Evolutionary conservation across 1,284 basidiomycete species (phyloP).

Genomic region (Lentinula novae-zelandiae): DNA sequence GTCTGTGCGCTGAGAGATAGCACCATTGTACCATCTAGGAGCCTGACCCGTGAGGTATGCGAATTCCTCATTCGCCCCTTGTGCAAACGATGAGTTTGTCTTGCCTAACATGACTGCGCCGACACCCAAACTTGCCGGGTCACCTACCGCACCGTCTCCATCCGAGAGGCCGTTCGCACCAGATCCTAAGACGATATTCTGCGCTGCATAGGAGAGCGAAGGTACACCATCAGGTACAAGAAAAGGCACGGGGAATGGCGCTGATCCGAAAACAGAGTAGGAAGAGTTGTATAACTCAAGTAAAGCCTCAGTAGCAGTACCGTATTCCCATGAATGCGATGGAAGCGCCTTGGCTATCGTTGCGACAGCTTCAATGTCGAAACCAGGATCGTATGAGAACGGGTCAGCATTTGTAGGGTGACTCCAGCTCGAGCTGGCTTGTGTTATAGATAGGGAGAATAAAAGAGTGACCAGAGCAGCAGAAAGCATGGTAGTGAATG

Average conservation of each 20-base stretch:
- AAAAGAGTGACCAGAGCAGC: constrained; percentile 3
- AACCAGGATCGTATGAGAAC: constrained; percentile 35
- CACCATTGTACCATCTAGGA: constrained; percentile 43
- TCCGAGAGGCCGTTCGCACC: constrained; percentile 30
- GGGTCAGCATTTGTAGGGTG: constrained; percentile 10
- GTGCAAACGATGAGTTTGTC: constrained; percentile 24
- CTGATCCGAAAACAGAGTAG: constrained; percentile 33
- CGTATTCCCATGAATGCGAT: constrained; percentile 43
- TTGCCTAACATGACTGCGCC: constrained; percentile 36
- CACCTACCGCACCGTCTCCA: constrained; percentile 37
- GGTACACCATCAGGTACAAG: constrained; percentile 20
- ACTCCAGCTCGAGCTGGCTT: neutral
- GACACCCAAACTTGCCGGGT: constrained; percentile 42
- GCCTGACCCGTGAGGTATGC: constrained; percentile 35
- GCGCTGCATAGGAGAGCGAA: constrained; percentile 13
- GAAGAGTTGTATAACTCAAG: constrained; percentile 38
- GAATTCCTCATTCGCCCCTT: constrained; percentile 27
- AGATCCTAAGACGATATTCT: constrained; percentile 32
- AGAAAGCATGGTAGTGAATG: neutral
- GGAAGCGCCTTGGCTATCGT: constrained; percentile 30
- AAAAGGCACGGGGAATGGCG: constrained; percentile 29
- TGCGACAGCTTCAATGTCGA: constrained; percentile 34
- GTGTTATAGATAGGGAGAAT: neutral
- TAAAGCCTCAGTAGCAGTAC: constrained; percentile 36
- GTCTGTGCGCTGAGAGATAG: constrained; percentile 46